phyloP scores from a whole-genome alignment of 768 basidiomycete species.

The Obba rivulosa region DNA sequence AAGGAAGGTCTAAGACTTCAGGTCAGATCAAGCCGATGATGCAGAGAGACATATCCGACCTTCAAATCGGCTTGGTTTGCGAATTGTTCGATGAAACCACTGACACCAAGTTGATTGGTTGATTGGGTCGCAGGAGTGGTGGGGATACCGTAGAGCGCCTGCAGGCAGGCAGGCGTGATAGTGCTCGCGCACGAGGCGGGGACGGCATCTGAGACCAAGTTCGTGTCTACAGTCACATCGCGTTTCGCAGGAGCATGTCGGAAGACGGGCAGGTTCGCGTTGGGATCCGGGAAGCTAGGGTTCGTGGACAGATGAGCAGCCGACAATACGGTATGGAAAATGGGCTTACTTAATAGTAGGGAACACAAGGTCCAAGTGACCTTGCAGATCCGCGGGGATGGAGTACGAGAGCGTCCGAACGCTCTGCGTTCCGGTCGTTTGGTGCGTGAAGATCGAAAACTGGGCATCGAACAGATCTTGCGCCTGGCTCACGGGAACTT shows the following conservation, averaged over 20 bases:
- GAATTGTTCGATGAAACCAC: slow-evolving; percentile 27
- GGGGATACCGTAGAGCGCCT: slow-evolving; percentile 32
- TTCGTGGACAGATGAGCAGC: no score
- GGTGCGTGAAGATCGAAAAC: slow-evolving; percentile 15
- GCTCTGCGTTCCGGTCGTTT: slow-evolving; percentile 11
- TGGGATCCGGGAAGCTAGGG: no score
- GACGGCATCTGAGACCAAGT: no score
- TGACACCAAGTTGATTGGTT: slow-evolving; percentile 24
- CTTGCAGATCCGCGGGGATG: slow-evolving; percentile 14
- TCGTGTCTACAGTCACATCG: no score
- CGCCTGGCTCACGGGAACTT: slow-evolving; percentile 17
- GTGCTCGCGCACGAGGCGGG: slow-evolving; percentile 14
- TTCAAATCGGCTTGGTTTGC: slow-evolving; percentile 25
- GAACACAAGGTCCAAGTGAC: slow-evolving; percentile 18
- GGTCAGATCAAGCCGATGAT: no score
- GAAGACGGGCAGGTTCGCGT: no score
- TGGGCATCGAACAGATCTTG: slow-evolving; percentile 16
- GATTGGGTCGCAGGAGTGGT: slow-evolving; percentile 22
- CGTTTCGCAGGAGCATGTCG: no score
- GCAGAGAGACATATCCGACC: slow-evolving; percentile 7
- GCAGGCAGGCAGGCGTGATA: slow-evolving; percentile 27
- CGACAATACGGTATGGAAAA: no score
- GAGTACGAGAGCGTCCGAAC: slow-evolving; percentile 23
- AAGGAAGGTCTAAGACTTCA: slow-evolving; percentile 39
- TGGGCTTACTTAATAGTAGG: slow-evolving; percentile 18